Percentiles rank a stretch among this genome's conserved stretches.
phyloP scores from a whole-genome alignment of 2,329 filamentous ascomycete species.

The Cercospora sp. region DNA sequence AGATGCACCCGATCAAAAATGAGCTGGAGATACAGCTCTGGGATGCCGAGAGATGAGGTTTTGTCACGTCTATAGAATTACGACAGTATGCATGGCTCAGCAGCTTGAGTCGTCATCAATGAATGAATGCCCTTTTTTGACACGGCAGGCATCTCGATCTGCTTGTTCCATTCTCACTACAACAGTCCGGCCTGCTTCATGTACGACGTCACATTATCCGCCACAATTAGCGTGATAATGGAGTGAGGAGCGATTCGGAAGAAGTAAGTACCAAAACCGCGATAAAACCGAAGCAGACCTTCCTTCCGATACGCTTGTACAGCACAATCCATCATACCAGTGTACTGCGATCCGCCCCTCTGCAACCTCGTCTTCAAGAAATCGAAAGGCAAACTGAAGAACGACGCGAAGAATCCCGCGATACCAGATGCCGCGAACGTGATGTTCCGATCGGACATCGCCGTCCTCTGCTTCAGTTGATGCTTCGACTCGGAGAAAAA shows the following conservation, averaged over 20 bases:
- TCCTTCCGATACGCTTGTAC: slow-evolving; percentile 83
- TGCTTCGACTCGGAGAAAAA: slow-evolving; percentile 96
- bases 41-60: no score
- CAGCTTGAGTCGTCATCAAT: not conserved
- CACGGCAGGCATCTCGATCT: no score
- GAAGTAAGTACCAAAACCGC: slow-evolving; percentile 94
- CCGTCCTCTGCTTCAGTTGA: slow-evolving; percentile 70
- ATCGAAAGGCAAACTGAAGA: slow-evolving; percentile 93
- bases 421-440: slow-evolving; percentile 83
- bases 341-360: slow-evolving; percentile 84
- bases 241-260: slow-evolving; percentile 28
- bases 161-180: not conserved
- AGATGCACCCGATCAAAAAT: no score
- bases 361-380: slow-evolving; percentile 97
- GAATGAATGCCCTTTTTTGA: not conserved
- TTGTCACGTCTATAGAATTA: no score
- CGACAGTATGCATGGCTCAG: not conserved
- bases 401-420: slow-evolving; percentile 93
- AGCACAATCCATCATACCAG: slow-evolving; percentile 84
- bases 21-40: no score
- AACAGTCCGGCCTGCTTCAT: slow-evolving; percentile 6
- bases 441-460: slow-evolving; percentile 61
- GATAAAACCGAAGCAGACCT: slow-evolving; percentile 84
- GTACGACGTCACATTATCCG: slow-evolving; percentile 23
- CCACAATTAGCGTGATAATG: slow-evolving; percentile 27